Base-by-base conservation (phyloP, 208 protist species). In the Kentomonas sorsogonicus region DNA sequence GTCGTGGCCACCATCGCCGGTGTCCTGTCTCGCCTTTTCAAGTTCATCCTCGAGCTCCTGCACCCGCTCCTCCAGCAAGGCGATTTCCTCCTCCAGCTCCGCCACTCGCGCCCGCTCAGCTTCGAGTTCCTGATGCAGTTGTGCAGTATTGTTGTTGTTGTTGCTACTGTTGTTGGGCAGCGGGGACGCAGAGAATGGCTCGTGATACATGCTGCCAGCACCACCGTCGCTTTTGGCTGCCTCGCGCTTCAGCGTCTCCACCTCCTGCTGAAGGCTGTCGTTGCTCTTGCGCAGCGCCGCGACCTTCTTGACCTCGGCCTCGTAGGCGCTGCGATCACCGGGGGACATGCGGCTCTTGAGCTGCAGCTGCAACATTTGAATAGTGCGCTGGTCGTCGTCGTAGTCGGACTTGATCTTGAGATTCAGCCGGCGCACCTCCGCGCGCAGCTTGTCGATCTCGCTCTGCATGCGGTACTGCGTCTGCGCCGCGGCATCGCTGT, bases 11-110 rank as follows among this genome's bases (percentile, higher is more conserved):
- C 29, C 40, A 3, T 27, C 16, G 13, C 1, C 64, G 23, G 5
- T 54, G 4, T 40, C 69, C 46, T 62, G 53, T 38, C 74, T 39
- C 13, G 44, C 47, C 46, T 67, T 55, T 31, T 61, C 50, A 2
- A 84, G 65, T 40, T 80, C 43, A 45, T 73, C 66, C 47, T 85
- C 69, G 30, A 77, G 65, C 48, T 76, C 66, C 18, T 65, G 54
- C 16, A 84, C 62, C 38, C 60, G 77, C 1, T 65, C 46, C 50
- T 62, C 43, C n/a, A n/a, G n/a, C n/a, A n/a, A n/a, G n/a, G n/a
- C n/a, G n/a, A 76, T 40, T 27, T 71, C 62, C 22, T 53, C 46
- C 43, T 74, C 59, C 39, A 77, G 53, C 61, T 72, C 47, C 3
- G 53, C 26, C 44, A 64, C 27, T 22, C 71, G 20, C 44, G 23